These are phyloP conservation scores for Eucalyptus tenuipes DNA, from an alignment of 345 rosid species.

Conservation along the genomic window DNA sequence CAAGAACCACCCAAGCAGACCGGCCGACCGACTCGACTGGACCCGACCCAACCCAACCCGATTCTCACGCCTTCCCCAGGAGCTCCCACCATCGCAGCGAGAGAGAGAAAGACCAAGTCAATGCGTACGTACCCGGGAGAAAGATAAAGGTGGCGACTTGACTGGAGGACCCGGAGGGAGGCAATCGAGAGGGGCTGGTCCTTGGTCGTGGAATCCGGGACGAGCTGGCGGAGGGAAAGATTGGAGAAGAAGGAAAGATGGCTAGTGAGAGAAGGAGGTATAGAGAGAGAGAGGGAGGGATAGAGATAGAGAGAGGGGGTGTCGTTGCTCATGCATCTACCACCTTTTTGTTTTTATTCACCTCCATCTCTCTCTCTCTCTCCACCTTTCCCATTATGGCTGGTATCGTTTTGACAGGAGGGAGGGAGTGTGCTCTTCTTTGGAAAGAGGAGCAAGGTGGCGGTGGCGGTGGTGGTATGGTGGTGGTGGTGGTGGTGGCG, in stretches of 20 bases:
- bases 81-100: background rate
- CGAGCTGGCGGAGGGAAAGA: background rate
- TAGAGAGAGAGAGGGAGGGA: background rate
- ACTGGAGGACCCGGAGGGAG: background rate
- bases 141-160: background rate
- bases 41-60: background rate
- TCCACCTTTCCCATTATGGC: background rate
- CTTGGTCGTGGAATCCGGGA: background rate
- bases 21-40: background rate
- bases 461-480: background rate
- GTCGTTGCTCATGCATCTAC: slow-evolving; percentile 70
- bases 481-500: background rate
- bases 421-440: background rate
- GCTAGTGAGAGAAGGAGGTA: background rate
- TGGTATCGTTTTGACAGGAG: background rate
- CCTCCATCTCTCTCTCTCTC: background rate
- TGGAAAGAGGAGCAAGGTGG: background rate
- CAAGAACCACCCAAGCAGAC: background rate
- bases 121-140: background rate
- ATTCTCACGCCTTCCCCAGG: background rate
- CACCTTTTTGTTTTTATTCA: slow-evolving; percentile 23
- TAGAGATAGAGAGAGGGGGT: background rate
- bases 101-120: background rate
- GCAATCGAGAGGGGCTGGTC: background rate
- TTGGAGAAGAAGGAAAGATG: background rate